A percentile compares a stretch with the other conserved stretches of the same genome.
Conservation (phyloP, 176 grass and related monocot species). For the Aegilops umbellulata region DNA sequence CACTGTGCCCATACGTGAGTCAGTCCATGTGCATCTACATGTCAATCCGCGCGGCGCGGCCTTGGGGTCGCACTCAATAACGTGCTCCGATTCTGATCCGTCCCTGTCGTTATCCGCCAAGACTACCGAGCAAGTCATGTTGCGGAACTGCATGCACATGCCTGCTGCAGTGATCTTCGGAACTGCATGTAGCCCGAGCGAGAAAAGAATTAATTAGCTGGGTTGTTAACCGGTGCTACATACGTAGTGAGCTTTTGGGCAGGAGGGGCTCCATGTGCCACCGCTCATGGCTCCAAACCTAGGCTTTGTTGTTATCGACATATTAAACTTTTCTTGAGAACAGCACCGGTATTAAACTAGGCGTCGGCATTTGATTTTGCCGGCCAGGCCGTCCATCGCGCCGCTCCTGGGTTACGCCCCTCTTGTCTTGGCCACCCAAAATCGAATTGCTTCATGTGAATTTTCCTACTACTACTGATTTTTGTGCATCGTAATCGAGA, state of each 20-base stretch:
- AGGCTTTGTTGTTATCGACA: conserved; percentile 27
- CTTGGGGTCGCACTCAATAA: neutral
- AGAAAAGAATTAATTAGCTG: no score
- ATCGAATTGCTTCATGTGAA: neutral
- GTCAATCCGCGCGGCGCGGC: neutral
- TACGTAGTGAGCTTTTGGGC: neutral
- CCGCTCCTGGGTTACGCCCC: neutral
- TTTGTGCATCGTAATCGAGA: neutral
- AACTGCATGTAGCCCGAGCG: no score
- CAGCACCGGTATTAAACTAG: conserved; percentile 29
- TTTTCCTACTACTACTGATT: neutral
- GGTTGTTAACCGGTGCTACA: no score
- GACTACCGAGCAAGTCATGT: neutral
- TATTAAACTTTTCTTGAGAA: neutral
- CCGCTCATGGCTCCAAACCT: conserved; percentile 53
- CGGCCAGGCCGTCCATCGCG: neutral
- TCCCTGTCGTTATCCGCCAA: neutral
- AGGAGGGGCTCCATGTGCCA: conserved; percentile 54
- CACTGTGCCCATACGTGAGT: neutral
- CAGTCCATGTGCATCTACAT: neutral
- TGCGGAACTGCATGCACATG: neutral
- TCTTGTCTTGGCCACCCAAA: no score
- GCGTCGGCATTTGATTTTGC: conserved; percentile 1
- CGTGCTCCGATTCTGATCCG: neutral
- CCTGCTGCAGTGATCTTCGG: neutral